A percentile compares a stretch with the other conserved stretches of the same genome.
Conservation (phyloP, 305 asterid species). For the Fraxinus greggii region DNA sequence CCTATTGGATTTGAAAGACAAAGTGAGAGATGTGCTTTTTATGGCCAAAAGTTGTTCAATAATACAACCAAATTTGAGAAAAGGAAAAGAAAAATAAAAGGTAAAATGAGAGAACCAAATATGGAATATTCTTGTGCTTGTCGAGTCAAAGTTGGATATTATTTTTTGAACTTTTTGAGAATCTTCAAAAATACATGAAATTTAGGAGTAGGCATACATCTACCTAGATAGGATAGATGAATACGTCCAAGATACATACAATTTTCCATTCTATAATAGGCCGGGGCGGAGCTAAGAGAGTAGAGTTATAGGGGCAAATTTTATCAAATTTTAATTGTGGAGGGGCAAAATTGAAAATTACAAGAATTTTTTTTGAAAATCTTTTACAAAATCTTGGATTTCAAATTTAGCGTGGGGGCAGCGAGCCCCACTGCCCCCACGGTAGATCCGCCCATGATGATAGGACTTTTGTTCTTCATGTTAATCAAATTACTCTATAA, state of each 20-base stretch:
- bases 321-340: no score
- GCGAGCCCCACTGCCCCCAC: no score
- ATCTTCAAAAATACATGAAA: not conserved
- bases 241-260: not conserved
- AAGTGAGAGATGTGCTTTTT: slow-evolving; percentile 36
- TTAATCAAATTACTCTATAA: no score
- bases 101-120: not conserved
- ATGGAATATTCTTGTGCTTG: not conserved
- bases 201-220: not conserved
- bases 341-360: no score
- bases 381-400: no score
- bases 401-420: no score
- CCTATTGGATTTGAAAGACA: slow-evolving; percentile 41
- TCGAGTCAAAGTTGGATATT: not conserved
- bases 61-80: not conserved
- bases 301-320: no score
- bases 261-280: not conserved
- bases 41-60: not conserved
- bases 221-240: not conserved
- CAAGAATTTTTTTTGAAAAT: no score
- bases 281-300: no score
- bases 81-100: not conserved
- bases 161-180: not conserved
- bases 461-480: not conserved
- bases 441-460: no score